These are phyloP conservation scores for Phalaenopsis aphrodite DNA, from an alignment of 106 monocot species.

Conservation along the genomic window DNA sequence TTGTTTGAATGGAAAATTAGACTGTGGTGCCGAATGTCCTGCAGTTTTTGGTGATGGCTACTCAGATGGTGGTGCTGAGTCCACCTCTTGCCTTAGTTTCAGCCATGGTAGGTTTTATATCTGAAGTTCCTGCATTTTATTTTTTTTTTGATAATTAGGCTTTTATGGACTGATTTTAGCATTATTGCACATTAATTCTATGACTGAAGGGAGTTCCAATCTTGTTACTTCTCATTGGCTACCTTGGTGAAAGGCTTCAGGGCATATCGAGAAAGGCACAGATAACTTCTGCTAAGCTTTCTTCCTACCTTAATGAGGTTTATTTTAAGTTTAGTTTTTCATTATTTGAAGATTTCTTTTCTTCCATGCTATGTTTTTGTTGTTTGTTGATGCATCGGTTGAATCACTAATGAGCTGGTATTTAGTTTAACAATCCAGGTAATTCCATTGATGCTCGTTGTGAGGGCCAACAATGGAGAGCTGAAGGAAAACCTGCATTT, in stretches of 20 bases:
- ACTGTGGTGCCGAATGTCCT: slow-evolving; percentile 25
- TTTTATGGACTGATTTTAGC: neutral
- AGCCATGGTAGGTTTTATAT: too few species aligned
- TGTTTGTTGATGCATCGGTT: slow-evolving; percentile 2
- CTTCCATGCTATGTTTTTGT: neutral
- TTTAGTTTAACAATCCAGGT: slow-evolving; percentile 36
- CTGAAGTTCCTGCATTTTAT: neutral
- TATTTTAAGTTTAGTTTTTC: neutral
- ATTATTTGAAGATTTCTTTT: neutral
- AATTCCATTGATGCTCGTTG: slow-evolving; percentile 66
- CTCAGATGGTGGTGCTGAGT: slow-evolving; percentile 62
- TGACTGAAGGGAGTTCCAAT: slow-evolving; percentile 46
- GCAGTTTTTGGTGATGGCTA: slow-evolving; percentile 61
- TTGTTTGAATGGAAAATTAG: too few species aligned
- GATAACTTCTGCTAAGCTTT: slow-evolving; percentile 46
- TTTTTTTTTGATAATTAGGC: neutral
- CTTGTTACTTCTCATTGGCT: slow-evolving; percentile 39
- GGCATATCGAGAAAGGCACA: slow-evolving; percentile 55
- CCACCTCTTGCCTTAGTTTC: slow-evolving; percentile 41
- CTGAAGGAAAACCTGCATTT: slow-evolving; percentile 49
- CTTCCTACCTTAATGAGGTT: slow-evolving; percentile 78
- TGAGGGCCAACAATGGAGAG: slow-evolving; percentile 75
- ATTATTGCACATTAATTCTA: slow-evolving; percentile 3
- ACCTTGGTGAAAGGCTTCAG: slow-evolving; percentile 53
- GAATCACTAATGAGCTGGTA: slow-evolving; percentile 9